Evolutionary conservation across 768 basidiomycete genomes (phyloP).

Genomic region (Suillus sp.): DNA sequence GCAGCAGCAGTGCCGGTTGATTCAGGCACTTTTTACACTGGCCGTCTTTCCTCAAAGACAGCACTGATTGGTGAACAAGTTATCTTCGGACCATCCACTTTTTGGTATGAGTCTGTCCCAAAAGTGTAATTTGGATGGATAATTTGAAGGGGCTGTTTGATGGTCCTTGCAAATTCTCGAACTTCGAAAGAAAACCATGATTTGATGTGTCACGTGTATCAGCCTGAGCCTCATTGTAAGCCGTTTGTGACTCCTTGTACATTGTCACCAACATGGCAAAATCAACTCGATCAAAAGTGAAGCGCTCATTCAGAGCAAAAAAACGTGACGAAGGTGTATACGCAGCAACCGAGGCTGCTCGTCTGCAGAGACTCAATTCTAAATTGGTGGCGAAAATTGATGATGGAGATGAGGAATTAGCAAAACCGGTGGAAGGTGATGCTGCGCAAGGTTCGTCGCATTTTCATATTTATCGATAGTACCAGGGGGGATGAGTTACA

Average conservation of each 20-base stretch:
- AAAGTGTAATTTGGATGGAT: neutral
- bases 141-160: neutral
- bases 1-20: neutral
- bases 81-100: neutral
- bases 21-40: neutral
- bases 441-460: constrained; percentile 60
- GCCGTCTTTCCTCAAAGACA: neutral
- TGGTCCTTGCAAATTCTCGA: neutral
- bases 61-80: neutral
- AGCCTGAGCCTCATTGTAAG: neutral
- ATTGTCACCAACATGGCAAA: constrained; percentile 62
- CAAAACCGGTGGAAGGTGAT: constrained; percentile 30
- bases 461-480: constrained; percentile 18
- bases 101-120: neutral
- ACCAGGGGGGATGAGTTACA: neutral
- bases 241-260: neutral
- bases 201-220: neutral
- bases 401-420: constrained; percentile 32
- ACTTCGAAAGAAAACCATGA: neutral
- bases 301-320: constrained; percentile 74
- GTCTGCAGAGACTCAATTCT: constrained; percentile 68
- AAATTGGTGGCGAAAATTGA: constrained; percentile 58
- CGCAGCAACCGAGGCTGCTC: constrained; percentile 76
- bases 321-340: constrained; percentile 77
- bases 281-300: constrained; percentile 79